Evolutionary conservation across 1,284 basidiomycete species (phyloP), one percentile per base, ranked within the genome.

Genomic region (Boletellus deceptivus): DNA sequence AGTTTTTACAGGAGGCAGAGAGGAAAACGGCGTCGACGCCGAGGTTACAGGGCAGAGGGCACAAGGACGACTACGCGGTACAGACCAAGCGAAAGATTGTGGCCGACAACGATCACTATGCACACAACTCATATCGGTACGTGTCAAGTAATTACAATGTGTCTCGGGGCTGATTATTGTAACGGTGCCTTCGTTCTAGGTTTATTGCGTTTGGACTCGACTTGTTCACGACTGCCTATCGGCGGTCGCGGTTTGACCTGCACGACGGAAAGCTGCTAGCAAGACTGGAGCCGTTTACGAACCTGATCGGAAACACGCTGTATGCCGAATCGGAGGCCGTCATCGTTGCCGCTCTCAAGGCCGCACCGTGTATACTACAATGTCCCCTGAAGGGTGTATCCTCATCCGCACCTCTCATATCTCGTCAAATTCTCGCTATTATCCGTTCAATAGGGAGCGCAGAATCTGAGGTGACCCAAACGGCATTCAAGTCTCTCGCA

Each of bases 201-300:
- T 99, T 99, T 61, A 84, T 98, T 43, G 81, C 83, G 2, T 93
- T 99, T 58, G 97, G 97, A 43, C 77, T 99, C 18, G 95, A 99
- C 54, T 75, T 99, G 11, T 90, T 99, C 61, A 83, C 89, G 59
- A 93, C 92, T 3, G 92, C 93, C 0, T 84, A 93, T 64, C 84
- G 91, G 34, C 82, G 93, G 11, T 86, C 85, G 56, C 86, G 86
- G 29, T 97, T 98, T 62, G 87, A 96, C 65, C 87, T 96, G 65
- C 81, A 83, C 27, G 84, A 97, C 59, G 60, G 76, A 4, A 73
- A 80, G 22, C 78, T 91, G 43, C 76, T 95, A 44, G 75, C 87
- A 11, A 86, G 93, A 38, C 76, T 99, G 20, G 91, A 96, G 49
- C 83, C 92, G 0, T 88, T 98, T 73, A 86, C 98, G 17, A 76